Evolutionary conservation across 2,329 filamentous ascomycete species (phyloP).

Genomic region (Basipetospora chlamydospora): DNA sequence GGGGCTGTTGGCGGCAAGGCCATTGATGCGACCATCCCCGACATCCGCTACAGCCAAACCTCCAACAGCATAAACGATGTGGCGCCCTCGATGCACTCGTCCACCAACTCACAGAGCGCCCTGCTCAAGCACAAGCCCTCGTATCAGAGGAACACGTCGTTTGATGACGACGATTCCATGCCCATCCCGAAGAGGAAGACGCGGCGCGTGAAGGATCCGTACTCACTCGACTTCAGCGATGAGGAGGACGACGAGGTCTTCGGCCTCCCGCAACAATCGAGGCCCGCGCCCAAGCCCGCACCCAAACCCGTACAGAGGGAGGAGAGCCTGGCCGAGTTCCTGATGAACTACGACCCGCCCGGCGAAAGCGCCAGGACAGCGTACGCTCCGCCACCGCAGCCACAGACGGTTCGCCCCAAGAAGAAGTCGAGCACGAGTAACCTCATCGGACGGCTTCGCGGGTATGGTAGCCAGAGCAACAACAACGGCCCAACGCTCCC

Average conservation of each 20-base stretch:
- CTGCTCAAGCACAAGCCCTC: slow-evolving; percentile 36
- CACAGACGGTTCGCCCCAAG: slow-evolving; percentile 27
- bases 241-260: slow-evolving; percentile 44
- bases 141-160: slow-evolving; percentile 19
- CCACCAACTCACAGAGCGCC: slow-evolving; percentile 61
- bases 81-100: slow-evolving; percentile 45
- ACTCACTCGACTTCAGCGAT: slow-evolving; percentile 75
- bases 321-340: slow-evolving; percentile 60
- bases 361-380: slow-evolving; percentile 18
- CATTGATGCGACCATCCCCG: slow-evolving; percentile 41
- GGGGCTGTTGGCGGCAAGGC: slow-evolving; percentile 38
- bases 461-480: slow-evolving; percentile 20
- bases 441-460: slow-evolving; percentile 44
- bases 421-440: slow-evolving; percentile 51
- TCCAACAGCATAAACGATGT: slow-evolving; percentile 43
- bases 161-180: slow-evolving; percentile 38
- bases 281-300: slow-evolving; percentile 19
- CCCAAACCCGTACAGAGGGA: no score
- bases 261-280: slow-evolving; percentile 21
- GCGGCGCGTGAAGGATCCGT: slow-evolving; percentile 71
- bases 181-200: slow-evolving; percentile 63
- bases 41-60: slow-evolving; percentile 39
- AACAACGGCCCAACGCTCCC: slow-evolving; percentile 13
- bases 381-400: slow-evolving; percentile 20
- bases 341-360: slow-evolving; percentile 55